Evolutionary conservation across 73 alveolate species (phyloP), one percentile per base, ranked within the genome.

Genomic region (Uronychia binucleata): DNA sequence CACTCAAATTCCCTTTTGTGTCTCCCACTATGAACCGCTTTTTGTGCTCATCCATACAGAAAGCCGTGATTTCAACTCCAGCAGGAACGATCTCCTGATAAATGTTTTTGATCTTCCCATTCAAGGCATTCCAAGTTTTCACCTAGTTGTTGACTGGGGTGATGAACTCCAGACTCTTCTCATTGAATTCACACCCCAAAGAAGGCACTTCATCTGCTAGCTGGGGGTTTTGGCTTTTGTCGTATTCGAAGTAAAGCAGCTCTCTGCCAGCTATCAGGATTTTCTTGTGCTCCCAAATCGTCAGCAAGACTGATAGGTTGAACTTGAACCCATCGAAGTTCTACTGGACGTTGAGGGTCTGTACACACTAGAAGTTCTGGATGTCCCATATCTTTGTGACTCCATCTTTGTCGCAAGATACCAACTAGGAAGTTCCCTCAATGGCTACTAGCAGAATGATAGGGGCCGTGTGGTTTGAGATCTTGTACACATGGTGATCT

Each of bases 381-480:
- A 94, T 93, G 89, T 94, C 98, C 95, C 97, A 93, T 30, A 94
- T 95, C 79, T 93, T 94, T 0, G 89, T 93, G 30, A 90, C 31
- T 25, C 98, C 98, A 60, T 93, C 97, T 46, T 89, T 75, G 78
- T 94, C 98, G 26, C 94, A 86, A 26, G 97, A 86, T 0, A 94
- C 87, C 0, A 94, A 86, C 79, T 94, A 86, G 19, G 96, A 88
- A 0, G 96, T 94, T 13, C 88, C 93, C 59, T 92, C 97, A 35
- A 94, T 86, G 0, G 93, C 97, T 60, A 76, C 83, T 1, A 94
- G 93, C 19, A 94, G 91, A 14, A 94, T 87, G 13, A 94, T 74
- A 27, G 97, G 94, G 30, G 96, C 93, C 27, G 91, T 88, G 74
- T 94, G 98, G 14, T 94, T 96, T 78, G 89, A 79, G 1, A 94